These are phyloP conservation scores for Cystobasidiaceae sp. DNA, from an alignment of 1,284 basidiomycete species.

Conservation along the genomic window DNA sequence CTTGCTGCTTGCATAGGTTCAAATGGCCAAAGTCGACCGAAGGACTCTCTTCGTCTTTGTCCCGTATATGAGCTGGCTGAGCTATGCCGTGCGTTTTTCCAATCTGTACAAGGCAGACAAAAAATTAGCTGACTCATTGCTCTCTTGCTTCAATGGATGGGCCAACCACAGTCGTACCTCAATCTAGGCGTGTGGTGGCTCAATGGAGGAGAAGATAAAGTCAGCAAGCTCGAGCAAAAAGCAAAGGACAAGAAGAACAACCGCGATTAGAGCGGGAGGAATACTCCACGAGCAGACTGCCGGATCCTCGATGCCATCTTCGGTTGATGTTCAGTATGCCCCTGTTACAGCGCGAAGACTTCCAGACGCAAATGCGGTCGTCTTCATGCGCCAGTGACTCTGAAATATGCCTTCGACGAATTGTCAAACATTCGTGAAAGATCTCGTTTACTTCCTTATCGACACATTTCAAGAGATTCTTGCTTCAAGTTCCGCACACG, in stretches of 20 bases:
- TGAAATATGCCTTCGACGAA: too few relatives aligned
- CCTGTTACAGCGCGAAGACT: too few relatives aligned
- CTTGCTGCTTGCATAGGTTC: slow-evolving; percentile 32
- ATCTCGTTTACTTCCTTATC: too few relatives aligned
- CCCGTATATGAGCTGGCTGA: slow-evolving; percentile 53
- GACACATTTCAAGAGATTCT: too few relatives aligned
- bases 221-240: slow-evolving; percentile 2
- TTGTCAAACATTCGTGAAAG: too few relatives aligned
- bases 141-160: too few relatives aligned
- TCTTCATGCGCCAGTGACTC: too few relatives aligned
- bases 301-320: too few relatives aligned
- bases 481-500: too few relatives aligned
- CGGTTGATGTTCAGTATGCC: too few relatives aligned
- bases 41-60: slow-evolving; percentile 32
- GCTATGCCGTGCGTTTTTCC: slow-evolving; percentile 50
- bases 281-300: not conserved
- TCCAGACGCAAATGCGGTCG: too few relatives aligned
- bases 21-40: slow-evolving; percentile 43
- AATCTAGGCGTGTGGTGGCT: slow-evolving; percentile 25
- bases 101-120: not conserved
- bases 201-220: slow-evolving; percentile 20
- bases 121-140: too few relatives aligned
- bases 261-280: not conserved
- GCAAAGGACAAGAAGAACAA: slow-evolving; percentile 5
- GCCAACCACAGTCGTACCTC: slow-evolving; percentile 2